These are phyloP conservation scores for Phytophthora meadii DNA, from an alignment of 352 stramenopile genomes.

Conservation along the genomic window DNA sequence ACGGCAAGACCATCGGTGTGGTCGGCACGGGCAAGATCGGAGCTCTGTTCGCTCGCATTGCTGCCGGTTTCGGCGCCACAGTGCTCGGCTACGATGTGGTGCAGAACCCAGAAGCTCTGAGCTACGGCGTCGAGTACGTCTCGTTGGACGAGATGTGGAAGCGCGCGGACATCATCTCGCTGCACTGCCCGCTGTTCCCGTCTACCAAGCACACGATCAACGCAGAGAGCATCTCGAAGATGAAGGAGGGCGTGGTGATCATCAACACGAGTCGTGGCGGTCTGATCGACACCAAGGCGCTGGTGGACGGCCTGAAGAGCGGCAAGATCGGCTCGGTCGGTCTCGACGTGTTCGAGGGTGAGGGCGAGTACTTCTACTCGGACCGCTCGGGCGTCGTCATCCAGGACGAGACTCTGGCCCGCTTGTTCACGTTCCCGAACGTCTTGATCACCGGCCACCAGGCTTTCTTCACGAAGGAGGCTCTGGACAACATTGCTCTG, in stretches of 20 bases:
- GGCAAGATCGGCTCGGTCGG: constrained; percentile 78
- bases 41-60: constrained; percentile 57
- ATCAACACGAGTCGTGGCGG: constrained; percentile 92
- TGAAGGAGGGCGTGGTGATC: constrained; percentile 88
- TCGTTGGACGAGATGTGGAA: constrained; percentile 60
- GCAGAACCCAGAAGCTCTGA: constrained; percentile 54
- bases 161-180: constrained; percentile 87
- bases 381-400: constrained; percentile 72
- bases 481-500: constrained; percentile 68
- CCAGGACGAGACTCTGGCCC: constrained; percentile 65
- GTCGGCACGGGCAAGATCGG: constrained; percentile 60
- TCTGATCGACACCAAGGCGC: constrained; percentile 81
- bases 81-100: constrained; percentile 73
- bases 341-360: constrained; percentile 90
- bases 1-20: constrained; percentile 77
- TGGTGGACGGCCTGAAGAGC: constrained; percentile 82
- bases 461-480: constrained; percentile 84
- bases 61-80: constrained; percentile 40
- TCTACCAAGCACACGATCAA: constrained; percentile 89
- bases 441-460: constrained; percentile 84
- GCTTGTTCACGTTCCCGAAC: constrained; percentile 81
- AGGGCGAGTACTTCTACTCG: constrained; percentile 80
- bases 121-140: constrained; percentile 44
- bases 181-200: constrained; percentile 84
- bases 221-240: constrained; percentile 73